Conservation (phyloP, 2,329 filamentous ascomycete species). For the Sarocladium kiliense region DNA sequence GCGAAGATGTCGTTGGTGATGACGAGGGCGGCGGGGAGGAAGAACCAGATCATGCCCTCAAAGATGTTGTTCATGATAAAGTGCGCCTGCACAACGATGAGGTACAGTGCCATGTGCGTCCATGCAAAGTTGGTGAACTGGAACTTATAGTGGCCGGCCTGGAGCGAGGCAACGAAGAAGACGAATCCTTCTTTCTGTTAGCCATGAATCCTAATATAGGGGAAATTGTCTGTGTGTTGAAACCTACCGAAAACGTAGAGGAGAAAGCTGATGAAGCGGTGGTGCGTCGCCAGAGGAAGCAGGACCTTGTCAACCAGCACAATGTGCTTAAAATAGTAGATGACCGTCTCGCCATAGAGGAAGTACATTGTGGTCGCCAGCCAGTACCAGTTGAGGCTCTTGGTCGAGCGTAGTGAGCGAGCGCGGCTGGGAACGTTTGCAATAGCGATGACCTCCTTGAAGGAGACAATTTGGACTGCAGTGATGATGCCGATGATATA, state of each 20-base stretch:
- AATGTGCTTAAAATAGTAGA: constrained; percentile 99
- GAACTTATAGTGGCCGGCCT: constrained; percentile 95
- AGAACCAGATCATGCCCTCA: constrained; percentile 99
- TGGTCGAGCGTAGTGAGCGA: constrained; percentile 86
- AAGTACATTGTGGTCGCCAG: constrained; percentile 99
- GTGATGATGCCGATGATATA: constrained; percentile 95
- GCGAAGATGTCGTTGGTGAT: constrained; percentile 99
- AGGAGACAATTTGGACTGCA: constrained; percentile 90
- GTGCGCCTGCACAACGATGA: constrained; percentile 96
- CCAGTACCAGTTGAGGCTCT: constrained; percentile 98
- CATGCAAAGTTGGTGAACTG: constrained; percentile 99
- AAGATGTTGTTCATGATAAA: constrained; percentile 99
- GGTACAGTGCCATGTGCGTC: constrained; percentile 98
- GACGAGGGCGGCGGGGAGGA: constrained; percentile 87
- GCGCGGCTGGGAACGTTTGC: constrained; percentile 90
- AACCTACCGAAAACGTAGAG: constrained; percentile 89
- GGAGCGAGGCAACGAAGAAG: constrained; percentile 91
- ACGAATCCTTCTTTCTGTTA: constrained; percentile 68
- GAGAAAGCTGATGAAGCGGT: constrained; percentile 97
- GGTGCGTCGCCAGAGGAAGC: constrained; percentile 89
- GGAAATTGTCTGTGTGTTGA: neutral
- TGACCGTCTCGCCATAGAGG: constrained; percentile 95
- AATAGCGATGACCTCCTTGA: constrained; percentile 99
- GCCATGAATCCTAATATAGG: neutral
- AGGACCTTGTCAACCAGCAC: constrained; percentile 91